Conservation (phyloP, 1,284 basidiomycete genomes). For the Trichosporon faecale region DNA sequence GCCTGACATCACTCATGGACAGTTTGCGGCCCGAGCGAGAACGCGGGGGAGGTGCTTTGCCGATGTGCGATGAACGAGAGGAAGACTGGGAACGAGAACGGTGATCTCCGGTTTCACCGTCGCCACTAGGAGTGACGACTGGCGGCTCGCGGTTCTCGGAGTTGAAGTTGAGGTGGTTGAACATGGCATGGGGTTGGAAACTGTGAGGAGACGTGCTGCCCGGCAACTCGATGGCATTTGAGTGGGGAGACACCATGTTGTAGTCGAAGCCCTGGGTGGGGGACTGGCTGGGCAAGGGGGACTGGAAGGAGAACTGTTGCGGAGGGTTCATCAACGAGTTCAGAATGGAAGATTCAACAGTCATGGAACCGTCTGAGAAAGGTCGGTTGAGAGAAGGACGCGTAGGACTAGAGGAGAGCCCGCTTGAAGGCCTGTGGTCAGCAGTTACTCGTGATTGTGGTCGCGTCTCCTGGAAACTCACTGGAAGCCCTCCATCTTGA, state of each 20-base stretch:
- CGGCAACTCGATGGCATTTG: conserved; percentile 22
- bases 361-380: conserved; percentile 47
- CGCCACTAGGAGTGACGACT: conserved; percentile 19
- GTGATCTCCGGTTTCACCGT: conserved; percentile 22
- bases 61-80: conserved; percentile 33
- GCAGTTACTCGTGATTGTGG: background rate
- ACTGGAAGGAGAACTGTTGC: conserved; percentile 24
- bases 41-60: conserved; percentile 35
- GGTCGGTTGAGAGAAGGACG: conserved; percentile 38
- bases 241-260: conserved; percentile 36
- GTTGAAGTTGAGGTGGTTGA: conserved; percentile 37
- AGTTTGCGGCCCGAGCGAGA: conserved; percentile 35
- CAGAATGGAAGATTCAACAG: conserved; percentile 42
- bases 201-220: conserved; percentile 25
- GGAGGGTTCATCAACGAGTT: conserved; percentile 31
- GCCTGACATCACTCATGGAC: conserved; percentile 43
- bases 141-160: conserved; percentile 41
- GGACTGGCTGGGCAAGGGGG: conserved; percentile 15
- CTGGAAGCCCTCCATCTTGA: conserved; percentile 41
- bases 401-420: conserved; percentile 21
- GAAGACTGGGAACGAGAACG: conserved; percentile 40
- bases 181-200: conserved; percentile 36
- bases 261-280: conserved; percentile 32
- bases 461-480: conserved; percentile 19
- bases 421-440: conserved; percentile 25